These are phyloP conservation scores for Rhinocladiella similis DNA, from an alignment of 2,329 filamentous ascomycete genomes.

Conservation along the genomic window DNA sequence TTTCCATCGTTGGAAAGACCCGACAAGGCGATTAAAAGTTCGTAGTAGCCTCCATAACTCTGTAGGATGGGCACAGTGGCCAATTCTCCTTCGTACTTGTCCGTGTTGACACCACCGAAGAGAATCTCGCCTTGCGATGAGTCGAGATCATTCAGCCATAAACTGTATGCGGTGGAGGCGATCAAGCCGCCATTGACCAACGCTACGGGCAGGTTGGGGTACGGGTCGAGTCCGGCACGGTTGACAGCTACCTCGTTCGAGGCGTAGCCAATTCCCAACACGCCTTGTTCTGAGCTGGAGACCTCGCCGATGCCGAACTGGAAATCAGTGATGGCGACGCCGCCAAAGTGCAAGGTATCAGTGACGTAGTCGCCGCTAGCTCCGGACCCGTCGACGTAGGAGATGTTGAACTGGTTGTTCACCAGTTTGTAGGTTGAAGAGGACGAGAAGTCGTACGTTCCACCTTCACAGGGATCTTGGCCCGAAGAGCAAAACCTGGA, in stretches of 20 bases:
- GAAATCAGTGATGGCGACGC: constrained; percentile 49
- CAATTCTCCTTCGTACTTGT: constrained; percentile 63
- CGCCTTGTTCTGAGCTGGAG: constrained; percentile 64
- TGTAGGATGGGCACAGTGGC: constrained; percentile 66
- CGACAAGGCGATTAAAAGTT: constrained; percentile 71
- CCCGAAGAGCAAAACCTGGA: constrained; percentile 60
- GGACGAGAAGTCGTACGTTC: constrained; percentile 67
- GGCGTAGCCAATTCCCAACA: constrained; percentile 81
- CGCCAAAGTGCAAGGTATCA: constrained; percentile 62
- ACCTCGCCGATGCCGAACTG: constrained; percentile 62
- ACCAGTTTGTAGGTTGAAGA: constrained; percentile 78
- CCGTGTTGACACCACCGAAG: constrained; percentile 73
- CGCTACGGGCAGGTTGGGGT: constrained; percentile 68
- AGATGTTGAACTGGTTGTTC: constrained; percentile 78
- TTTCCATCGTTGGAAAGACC: constrained; percentile 43
- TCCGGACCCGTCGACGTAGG: constrained; percentile 78
- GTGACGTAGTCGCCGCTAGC: constrained; percentile 77
- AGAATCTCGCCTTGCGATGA: constrained; percentile 66
- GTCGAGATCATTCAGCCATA: constrained; percentile 74
- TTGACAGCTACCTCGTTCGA: constrained; percentile 74
- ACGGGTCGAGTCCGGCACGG: constrained; percentile 48
- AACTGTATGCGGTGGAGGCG: constrained; percentile 67
- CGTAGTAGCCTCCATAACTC: constrained; percentile 52
- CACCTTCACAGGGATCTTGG: constrained; percentile 57
- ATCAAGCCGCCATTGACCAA: constrained; percentile 64